A percentile compares a stretch with the other conserved stretches of the same genome.
These are phyloP conservation scores for Tolypocladium guangdongense DNA, from an alignment of 2,329 filamentous ascomycete genomes.

Conservation along the genomic window DNA sequence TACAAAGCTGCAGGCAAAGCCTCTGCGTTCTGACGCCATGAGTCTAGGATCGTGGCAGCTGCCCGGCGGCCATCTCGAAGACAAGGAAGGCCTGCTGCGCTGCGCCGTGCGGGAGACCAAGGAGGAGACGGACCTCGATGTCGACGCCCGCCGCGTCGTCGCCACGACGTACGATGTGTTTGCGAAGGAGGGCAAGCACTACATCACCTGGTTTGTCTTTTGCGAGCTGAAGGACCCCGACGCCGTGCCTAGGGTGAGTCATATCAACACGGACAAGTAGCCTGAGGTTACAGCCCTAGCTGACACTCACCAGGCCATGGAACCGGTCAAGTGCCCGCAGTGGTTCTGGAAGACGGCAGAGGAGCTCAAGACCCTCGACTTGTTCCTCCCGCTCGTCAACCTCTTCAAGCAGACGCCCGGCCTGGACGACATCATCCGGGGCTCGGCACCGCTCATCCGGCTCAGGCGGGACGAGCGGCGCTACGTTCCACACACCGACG, in stretches of 20 bases:
- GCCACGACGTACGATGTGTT: constrained; percentile 61
- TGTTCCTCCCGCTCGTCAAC: constrained; percentile 23
- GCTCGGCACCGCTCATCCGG: neutral
- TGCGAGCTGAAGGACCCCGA: constrained; percentile 35
- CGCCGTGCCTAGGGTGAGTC: constrained; percentile 42
- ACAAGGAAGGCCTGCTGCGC: constrained; percentile 47
- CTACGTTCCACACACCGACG: neutral
- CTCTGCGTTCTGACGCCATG: constrained; percentile 3
- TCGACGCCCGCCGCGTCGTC: constrained; percentile 41
- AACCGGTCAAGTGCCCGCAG: constrained; percentile 38
- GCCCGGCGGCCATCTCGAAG: constrained; percentile 67
- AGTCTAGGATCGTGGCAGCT: constrained; percentile 49
- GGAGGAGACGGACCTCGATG: constrained; percentile 58
- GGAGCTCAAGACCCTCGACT: constrained; percentile 23
- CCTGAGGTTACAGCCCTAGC: neutral
- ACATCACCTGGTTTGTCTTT: constrained; percentile 60
- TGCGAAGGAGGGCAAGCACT: constrained; percentile 50
- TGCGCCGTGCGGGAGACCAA: constrained; percentile 57
- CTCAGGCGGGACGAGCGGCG: neutral
- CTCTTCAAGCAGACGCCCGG: constrained; percentile 15
- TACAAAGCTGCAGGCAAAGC: neutral
- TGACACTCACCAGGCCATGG: constrained; percentile 14
- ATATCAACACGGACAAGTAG: too few relatives aligned
- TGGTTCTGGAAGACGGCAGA: constrained; percentile 39
- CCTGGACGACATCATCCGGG: constrained; percentile 8